Percentiles rank a stretch among this genome's conserved stretches.
Evolutionary conservation across 1,284 basidiomycete species (phyloP).

Genomic region (Schizophyllum commune): DNA sequence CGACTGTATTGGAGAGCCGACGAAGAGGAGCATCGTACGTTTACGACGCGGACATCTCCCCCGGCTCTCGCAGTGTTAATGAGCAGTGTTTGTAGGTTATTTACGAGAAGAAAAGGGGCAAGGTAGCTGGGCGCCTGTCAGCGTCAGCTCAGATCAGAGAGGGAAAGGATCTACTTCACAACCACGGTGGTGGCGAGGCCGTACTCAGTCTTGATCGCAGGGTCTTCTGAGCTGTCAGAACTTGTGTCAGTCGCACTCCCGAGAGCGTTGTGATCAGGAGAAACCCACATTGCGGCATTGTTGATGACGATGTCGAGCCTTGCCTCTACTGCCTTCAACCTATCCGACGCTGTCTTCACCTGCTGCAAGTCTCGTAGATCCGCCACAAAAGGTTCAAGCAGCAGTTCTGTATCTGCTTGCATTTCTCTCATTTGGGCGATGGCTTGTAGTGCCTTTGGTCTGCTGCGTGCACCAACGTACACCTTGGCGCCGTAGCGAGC

Average conservation of each 20-base stretch:
- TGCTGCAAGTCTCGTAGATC: not conserved
- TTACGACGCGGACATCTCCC: not conserved
- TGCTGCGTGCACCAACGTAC: not conserved
- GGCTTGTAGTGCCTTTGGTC: not conserved
- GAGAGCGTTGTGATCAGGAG: not conserved
- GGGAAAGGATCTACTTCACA: not conserved
- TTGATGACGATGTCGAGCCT: not conserved
- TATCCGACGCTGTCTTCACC: not conserved
- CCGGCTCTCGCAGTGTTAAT: not conserved
- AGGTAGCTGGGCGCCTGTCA: not conserved
- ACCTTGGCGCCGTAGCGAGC: not conserved
- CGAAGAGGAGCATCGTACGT: not conserved
- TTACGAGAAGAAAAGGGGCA: not conserved
- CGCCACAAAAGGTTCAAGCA: not conserved
- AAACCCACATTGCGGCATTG: not conserved
- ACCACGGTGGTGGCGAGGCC: not conserved
- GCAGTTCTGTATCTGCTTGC: not conserved
- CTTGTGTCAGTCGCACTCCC: not conserved
- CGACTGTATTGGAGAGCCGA: not conserved
- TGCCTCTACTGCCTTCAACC: not conserved
- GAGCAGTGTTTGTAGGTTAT: not conserved
- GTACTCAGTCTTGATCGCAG: not conserved
- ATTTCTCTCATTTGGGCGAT: not conserved
- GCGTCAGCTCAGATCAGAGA: not conserved
- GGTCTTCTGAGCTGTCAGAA: not conserved